phyloP scores from a whole-genome alignment of 2,329 filamentous ascomycete species.

The Sclerotinia sclerotiorum region DNA sequence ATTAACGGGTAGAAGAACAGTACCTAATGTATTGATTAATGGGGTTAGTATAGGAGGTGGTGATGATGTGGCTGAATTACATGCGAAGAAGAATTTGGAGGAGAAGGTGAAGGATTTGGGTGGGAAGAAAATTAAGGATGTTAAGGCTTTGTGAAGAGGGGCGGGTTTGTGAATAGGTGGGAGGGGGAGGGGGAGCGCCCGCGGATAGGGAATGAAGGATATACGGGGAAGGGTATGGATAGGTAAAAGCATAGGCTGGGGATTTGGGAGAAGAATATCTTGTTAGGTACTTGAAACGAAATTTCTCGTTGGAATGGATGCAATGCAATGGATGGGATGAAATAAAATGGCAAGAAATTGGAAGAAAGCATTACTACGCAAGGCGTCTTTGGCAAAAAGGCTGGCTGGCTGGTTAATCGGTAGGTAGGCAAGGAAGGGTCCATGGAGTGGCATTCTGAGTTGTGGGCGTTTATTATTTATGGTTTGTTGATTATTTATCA shows the following conservation, averaged over 20 bases:
- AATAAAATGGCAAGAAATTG: background rate
- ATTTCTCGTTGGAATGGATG: background rate
- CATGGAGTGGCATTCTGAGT: background rate
- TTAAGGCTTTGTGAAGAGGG: background rate
- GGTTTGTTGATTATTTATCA: too few species aligned
- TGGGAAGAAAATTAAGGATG: slow-evolving; percentile 55
- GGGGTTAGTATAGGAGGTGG: slow-evolving; percentile 87
- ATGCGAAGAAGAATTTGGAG: slow-evolving; percentile 64
- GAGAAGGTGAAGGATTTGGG: slow-evolving; percentile 72
- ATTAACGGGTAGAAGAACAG: slow-evolving; percentile 78
- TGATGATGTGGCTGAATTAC: slow-evolving; percentile 77
- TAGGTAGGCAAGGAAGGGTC: too few species aligned
- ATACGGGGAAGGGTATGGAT: background rate
- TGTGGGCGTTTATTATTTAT: background rate
- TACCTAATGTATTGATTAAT: slow-evolving; percentile 88
- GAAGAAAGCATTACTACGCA: background rate
- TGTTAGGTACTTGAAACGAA: too few species aligned
- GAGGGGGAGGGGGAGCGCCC: too few species aligned
- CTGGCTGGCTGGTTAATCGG: too few species aligned
- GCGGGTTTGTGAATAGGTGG: background rate
- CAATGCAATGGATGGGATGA: background rate
- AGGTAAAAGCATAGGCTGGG: background rate
- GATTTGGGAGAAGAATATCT: background rate
- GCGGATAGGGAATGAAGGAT: too few species aligned
- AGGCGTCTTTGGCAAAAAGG: background rate